These are phyloP conservation scores for Cryoendolithus antarcticus DNA, from an alignment of 2,329 filamentous ascomycete genomes.

Conservation along the genomic window DNA sequence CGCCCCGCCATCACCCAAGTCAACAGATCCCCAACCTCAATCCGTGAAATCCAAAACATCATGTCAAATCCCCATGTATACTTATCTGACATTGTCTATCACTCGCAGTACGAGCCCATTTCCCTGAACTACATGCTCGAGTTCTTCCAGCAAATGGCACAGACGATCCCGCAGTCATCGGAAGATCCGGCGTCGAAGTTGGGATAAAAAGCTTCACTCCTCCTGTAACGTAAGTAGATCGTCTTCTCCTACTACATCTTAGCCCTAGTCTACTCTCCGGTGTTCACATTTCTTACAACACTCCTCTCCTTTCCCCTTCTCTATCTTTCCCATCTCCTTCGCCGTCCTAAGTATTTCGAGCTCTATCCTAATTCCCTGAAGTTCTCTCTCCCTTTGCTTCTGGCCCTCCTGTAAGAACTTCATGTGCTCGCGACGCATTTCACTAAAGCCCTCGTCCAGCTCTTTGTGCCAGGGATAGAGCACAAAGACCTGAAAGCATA, in stretches of 20 bases:
- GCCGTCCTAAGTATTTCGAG: too few relatives aligned
- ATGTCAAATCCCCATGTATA: slow-evolving; percentile 37
- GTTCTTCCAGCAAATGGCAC: slow-evolving; percentile 90
- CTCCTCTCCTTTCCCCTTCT: too few relatives aligned
- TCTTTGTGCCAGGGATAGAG: slow-evolving; percentile 18
- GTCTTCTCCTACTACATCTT: too few relatives aligned
- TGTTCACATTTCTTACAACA: too few relatives aligned
- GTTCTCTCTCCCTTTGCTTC: too few relatives aligned
- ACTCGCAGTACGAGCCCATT: slow-evolving; percentile 77
- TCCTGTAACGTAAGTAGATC: too few relatives aligned
- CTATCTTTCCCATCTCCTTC: too few relatives aligned
- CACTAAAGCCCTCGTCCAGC: slow-evolving; percentile 14
- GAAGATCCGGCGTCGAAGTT: slow-evolving; percentile 29
- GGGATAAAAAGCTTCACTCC: too few relatives aligned
- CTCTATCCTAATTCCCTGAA: too few relatives aligned
- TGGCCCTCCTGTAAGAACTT: slow-evolving; percentile 7
- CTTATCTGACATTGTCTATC: slow-evolving; percentile 44
- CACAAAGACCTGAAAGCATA: slow-evolving; percentile 15
- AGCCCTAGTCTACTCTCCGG: too few relatives aligned
- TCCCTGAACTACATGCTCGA: slow-evolving; percentile 99
- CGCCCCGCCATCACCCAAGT: slow-evolving; percentile 21
- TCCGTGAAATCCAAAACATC: slow-evolving; percentile 26
- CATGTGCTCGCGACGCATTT: slow-evolving; percentile 11
- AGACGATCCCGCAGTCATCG: slow-evolving; percentile 77
- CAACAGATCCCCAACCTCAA: slow-evolving; percentile 16